These are phyloP conservation scores for Cystobasidium onofrii DNA, from an alignment of 768 basidiomycete genomes.

Conservation along the genomic window DNA sequence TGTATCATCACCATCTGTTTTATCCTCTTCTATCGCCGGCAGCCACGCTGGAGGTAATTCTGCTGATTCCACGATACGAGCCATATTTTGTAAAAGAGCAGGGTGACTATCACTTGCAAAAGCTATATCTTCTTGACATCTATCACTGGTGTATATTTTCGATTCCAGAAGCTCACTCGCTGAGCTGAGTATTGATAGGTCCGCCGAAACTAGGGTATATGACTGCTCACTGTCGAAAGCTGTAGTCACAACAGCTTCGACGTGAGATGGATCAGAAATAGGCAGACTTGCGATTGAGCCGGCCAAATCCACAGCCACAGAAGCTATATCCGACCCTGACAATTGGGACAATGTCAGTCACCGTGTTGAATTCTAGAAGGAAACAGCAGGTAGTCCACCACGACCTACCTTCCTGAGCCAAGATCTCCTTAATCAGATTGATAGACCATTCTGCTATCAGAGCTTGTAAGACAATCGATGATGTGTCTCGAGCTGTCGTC, in stretches of 20 bases:
- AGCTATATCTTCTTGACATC: conserved; percentile 19
- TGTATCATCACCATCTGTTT: background rate
- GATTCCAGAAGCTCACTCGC: conserved; percentile 2
- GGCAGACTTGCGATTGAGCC: background rate
- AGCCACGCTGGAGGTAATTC: conserved; percentile 33
- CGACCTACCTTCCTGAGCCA: conserved; percentile 1
- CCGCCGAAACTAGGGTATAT: background rate
- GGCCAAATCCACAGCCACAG: background rate
- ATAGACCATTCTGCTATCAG: conserved; percentile 14
- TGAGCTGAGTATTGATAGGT: background rate
- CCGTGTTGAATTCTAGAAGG: too few species aligned
- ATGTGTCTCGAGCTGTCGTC: background rate
- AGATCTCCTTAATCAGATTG: conserved; percentile 13
- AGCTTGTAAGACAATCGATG: background rate
- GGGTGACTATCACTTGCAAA: background rate
- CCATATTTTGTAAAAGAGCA: conserved; percentile 29
- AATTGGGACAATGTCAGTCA: background rate
- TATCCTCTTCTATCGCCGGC: background rate
- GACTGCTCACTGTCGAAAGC: background rate
- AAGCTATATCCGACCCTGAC: background rate
- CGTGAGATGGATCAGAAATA: background rate
- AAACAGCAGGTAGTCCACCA: too few species aligned
- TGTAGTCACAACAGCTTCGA: background rate
- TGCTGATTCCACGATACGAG: conserved; percentile 35
- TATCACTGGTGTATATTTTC: background rate